phyloP scores from a whole-genome alignment of 2,329 filamentous ascomycete species.

The Ceratocystiopsis sp. region DNA sequence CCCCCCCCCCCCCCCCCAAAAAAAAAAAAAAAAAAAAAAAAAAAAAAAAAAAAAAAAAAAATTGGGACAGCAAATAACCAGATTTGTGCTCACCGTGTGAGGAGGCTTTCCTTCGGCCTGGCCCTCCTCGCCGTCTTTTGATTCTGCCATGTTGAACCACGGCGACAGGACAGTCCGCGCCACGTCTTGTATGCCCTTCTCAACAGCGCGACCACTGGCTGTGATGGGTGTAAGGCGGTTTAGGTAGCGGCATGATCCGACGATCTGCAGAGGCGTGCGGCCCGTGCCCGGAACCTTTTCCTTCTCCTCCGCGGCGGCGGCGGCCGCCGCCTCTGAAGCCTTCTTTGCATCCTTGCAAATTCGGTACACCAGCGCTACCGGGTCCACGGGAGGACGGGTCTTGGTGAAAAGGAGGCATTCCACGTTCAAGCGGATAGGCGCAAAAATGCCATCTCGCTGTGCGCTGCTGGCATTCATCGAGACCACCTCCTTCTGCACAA shows the following conservation, averaged over 20 bases:
- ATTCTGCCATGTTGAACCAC: conserved; percentile 37
- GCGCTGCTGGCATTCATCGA: conserved; percentile 32
- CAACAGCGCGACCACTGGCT: conserved; percentile 45
- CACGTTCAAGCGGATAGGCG: conserved; percentile 35
- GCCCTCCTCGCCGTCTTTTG: background rate
- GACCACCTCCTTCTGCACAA: conserved; percentile 55
- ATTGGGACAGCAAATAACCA: too few species aligned
- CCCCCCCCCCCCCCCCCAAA: background rate
- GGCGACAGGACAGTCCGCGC: conserved; percentile 43
- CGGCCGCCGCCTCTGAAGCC: conserved; percentile 22
- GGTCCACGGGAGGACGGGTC: conserved; percentile 36
- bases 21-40: background rate
- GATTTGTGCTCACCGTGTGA: background rate
- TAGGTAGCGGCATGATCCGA: conserved; percentile 27
- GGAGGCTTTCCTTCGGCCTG: background rate
- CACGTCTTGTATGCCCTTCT: conserved; percentile 49
- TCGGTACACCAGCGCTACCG: conserved; percentile 32
- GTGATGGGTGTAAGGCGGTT: conserved; percentile 39
- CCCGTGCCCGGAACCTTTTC: background rate
- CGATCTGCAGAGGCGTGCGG: background rate
- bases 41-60: background rate
- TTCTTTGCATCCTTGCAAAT: conserved; percentile 38
- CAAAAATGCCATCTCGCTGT: conserved; percentile 29
- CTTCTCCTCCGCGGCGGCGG: conserved; percentile 18
- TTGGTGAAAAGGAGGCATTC: conserved; percentile 48